Percentiles rank a stretch among this genome's conserved stretches.
Conservation (phyloP, 2,329 filamentous ascomycete genomes). For the Fulvia fulva region DNA sequence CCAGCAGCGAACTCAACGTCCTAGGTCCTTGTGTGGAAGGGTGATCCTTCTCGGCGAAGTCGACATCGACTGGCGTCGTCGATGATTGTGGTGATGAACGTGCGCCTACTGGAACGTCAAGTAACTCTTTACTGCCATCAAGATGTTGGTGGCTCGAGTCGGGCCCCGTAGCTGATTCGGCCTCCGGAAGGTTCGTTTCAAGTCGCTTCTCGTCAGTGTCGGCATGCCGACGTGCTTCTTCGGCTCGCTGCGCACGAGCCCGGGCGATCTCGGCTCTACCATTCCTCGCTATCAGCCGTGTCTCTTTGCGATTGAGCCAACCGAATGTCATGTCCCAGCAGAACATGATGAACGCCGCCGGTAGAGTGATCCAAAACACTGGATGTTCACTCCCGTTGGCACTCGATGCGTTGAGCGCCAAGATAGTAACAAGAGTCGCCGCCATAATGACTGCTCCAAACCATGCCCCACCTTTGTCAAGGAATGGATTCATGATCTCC, state of each 20-base stretch:
- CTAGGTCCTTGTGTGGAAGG: background rate
- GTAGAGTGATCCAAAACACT: slow-evolving; percentile 66
- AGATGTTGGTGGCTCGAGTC: background rate
- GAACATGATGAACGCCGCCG: slow-evolving; percentile 65
- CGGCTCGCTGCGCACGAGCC: slow-evolving; percentile 40
- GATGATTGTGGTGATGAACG: background rate
- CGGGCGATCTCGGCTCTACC: slow-evolving; percentile 47
- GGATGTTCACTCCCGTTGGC: slow-evolving; percentile 49
- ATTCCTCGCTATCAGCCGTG: slow-evolving; percentile 57
- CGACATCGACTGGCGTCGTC: background rate
- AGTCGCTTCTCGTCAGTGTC: background rate
- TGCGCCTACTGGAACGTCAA: too few species aligned
- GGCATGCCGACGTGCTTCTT: slow-evolving; percentile 23
- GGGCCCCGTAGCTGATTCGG: background rate
- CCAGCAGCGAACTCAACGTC: slow-evolving; percentile 53
- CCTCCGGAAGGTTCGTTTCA: background rate
- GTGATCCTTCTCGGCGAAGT: slow-evolving; percentile 10
- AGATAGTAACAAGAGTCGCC: slow-evolving; percentile 60
- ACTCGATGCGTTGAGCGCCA: slow-evolving; percentile 62
- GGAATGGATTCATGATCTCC: slow-evolving; percentile 71
- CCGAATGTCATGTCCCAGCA: slow-evolving; percentile 63
- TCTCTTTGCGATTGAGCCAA: slow-evolving; percentile 60
- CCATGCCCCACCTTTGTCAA: slow-evolving; percentile 62
- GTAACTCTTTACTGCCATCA: too few species aligned
- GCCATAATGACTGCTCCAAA: slow-evolving; percentile 66